Conservation (phyloP, 495 filamentous ascomycete species). For the Aspergillus avenaceus region DNA sequence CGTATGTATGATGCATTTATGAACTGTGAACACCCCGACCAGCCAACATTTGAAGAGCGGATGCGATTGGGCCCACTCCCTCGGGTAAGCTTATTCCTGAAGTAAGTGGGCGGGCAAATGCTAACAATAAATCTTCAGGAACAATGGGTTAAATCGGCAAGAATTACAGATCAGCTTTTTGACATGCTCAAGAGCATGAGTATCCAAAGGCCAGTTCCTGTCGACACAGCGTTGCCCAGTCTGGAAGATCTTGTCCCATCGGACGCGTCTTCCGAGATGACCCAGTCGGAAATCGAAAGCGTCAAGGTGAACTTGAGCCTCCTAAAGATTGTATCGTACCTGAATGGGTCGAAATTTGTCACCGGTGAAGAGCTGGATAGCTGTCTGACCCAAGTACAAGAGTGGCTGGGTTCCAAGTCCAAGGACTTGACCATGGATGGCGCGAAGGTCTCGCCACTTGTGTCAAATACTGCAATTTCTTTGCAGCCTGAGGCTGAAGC, state of each 20-base stretch:
- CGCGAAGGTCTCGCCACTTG: conserved; percentile 16
- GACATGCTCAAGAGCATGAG: conserved; percentile 28
- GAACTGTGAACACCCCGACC: conserved; percentile 37
- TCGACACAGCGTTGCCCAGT: conserved; percentile 24
- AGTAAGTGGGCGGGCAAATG: not conserved
- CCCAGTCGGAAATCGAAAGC: conserved; percentile 28
- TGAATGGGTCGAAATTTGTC: conserved; percentile 34
- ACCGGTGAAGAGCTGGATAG: conserved; percentile 28
- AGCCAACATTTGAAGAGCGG: conserved; percentile 38
- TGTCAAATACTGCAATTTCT: conserved; percentile 22
- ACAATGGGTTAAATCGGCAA: conserved; percentile 35
- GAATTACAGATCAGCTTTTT: conserved; percentile 35
- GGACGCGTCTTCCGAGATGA: conserved; percentile 28
- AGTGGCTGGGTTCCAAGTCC: conserved; percentile 29
- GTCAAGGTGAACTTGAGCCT: conserved; percentile 29
- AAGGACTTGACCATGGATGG: conserved; percentile 20
- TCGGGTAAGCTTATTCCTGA: conserved; percentile 21
- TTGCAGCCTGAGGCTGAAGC: conserved; percentile 20
- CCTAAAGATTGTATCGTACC: conserved; percentile 29
- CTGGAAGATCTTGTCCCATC: conserved; percentile 22
- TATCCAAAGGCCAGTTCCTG: conserved; percentile 29
- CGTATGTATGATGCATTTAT: conserved; percentile 40
- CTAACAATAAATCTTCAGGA: conserved; percentile 23
- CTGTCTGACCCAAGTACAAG: conserved; percentile 29
- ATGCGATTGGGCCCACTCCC: conserved; percentile 39